Evolutionary conservation across 441 rosid species (phyloP).

Genomic region (Populus tomentosa): DNA sequence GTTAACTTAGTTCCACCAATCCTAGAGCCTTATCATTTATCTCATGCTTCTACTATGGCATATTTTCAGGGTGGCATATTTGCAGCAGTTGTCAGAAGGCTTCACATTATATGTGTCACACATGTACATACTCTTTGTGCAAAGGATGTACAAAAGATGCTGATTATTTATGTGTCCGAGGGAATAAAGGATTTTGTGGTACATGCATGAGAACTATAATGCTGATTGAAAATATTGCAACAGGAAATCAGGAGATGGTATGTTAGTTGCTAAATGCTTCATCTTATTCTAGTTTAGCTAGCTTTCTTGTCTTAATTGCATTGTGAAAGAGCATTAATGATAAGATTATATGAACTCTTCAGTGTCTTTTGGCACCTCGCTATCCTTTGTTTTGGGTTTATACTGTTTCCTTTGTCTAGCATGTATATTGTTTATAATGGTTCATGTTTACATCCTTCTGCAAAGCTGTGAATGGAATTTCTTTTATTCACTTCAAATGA

Average conservation of each 20-base stretch:
- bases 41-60: background rate
- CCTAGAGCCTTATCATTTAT: background rate
- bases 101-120: conserved; percentile 89
- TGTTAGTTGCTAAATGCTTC: background rate
- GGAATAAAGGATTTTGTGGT: conserved; percentile 87
- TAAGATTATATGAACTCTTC: conserved; percentile 6
- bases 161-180: conserved; percentile 72
- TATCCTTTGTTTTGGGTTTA: conserved; percentile 7
- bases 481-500: background rate
- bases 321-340: conserved; percentile 14
- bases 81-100: conserved; percentile 87
- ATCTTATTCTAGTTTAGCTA: conserved; percentile 3
- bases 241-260: conserved; percentile 63
- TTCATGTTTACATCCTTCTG: background rate
- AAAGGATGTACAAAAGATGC: conserved; percentile 89
- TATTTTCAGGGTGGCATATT: conserved; percentile 92
- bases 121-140: conserved; percentile 95
- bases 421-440: background rate
- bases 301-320: conserved; percentile 10
- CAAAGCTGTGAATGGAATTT: background rate
- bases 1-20: background rate
- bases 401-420: background rate
- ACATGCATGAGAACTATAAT: conserved; percentile 80
- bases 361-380: conserved; percentile 8
- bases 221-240: conserved; percentile 73